Evolutionary conservation across 306 rosid species (phyloP), one percentile per base, ranked within the genome.

Genomic region (Cucurbita ficifolia): DNA sequence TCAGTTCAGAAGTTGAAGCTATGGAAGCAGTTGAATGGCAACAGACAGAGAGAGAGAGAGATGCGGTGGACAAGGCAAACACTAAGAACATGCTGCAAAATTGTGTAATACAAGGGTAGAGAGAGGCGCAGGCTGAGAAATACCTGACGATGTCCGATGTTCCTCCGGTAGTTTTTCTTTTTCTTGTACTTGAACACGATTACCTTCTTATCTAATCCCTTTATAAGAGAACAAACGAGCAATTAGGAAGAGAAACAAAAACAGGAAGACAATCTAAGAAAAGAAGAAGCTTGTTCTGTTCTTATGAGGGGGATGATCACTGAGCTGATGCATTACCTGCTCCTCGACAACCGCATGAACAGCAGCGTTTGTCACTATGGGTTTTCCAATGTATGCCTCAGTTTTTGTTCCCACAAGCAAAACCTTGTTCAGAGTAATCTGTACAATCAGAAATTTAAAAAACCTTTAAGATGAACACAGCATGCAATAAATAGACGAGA

Each of bases 331-430:
- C 76, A 63, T 76, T 86, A 88, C 99, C 82, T 91, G 97, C 61
- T 95, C 99, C 83, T 95, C 99, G n/a, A 95, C 97, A 2, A 92
- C 84, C 9, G 99, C 99, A 77, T 95, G 89, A 29, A 95, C 92
- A 24, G 91, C 96, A 40, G 99, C 97, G 82, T 95, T 88, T 76
- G 99, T 91, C 81, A 95, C 99, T 39, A 95, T 78, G 51, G 99
- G 99, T 65, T 83, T 85, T 73, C 99, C 99, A 73, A 95, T 89
- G 83, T 89, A 91, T 74, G 93, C 83, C 45, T 77, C 73, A 62
- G 84, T 83, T 83, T 82, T 91, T 8, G 99, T 89, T 78, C 99
- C 97, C 77, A 95, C 96, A 5, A 95, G 93, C 78, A 95, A 87
- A 61, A 95, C 99, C 80, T 85, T 95, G 80, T 85, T 88, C 64